Evolutionary conservation across 2,329 filamentous ascomycete genomes (phyloP), one percentile per base, ranked within the genome.

Genomic region (Fusarium dimerum): DNA sequence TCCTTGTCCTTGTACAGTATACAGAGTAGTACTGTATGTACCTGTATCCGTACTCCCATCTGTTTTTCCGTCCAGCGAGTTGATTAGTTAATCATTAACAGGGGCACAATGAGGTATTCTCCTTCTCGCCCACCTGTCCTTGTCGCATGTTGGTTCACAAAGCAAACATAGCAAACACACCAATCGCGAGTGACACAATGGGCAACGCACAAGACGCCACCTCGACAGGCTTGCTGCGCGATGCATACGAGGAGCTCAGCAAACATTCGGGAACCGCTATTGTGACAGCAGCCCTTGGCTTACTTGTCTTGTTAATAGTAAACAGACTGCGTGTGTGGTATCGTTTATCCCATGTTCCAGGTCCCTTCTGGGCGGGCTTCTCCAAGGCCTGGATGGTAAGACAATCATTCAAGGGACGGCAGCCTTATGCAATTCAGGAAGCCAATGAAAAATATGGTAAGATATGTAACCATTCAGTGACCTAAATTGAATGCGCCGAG

Each of bases 281-380:
- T 9, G 13, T 17, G 1, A 52, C 48, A 1, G 15, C 13, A 6
- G n/a, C 10, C 6, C 9, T 46, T 12, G 41, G 48, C 4, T 16
- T 50, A 7, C 16, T 42, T 13, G 6, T 55, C 5, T 10, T 58
- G 20, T 53, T 60, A n/a, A 6, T 64, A 2, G 48, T 47, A 1
- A 48, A 64, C 13, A 42, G 57, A 1, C 34, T 60, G 18, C 55
- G 54, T 5, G 13, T 43, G 1, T 72, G 70, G 68, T 60, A 66
- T 48, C 68, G 67, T 39, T 61, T 73, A 32, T 68, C 64, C 8
- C 68, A 72, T 47, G 52, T 73, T 18, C 70, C 69, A 0, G 71
- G 70, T 1, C 71, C 71, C 1, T 67, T 68, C 48, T 62, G 64
- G 56, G 68, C 66, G 11, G 62, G 63, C 13, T 60, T 71, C 43